A percentile compares a stretch with the other conserved stretches of the same genome.
Conservation (phyloP, 1,284 basidiomycete species). For the Tilletia indica region DNA sequence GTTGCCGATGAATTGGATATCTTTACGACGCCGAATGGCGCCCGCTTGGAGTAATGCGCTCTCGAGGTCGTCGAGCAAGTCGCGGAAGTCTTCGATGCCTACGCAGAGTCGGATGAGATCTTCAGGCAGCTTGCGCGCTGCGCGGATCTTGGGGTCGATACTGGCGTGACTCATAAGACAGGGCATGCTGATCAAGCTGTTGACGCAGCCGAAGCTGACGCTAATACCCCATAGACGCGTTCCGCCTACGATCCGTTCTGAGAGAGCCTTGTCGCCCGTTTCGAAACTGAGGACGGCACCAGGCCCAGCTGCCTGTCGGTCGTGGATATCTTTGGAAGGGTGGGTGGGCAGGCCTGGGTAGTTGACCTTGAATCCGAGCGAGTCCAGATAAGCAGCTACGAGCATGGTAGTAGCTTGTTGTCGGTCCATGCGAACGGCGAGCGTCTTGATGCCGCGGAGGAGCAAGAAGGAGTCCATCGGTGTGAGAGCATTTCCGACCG, state of each 20-base stretch:
- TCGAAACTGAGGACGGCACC: slow-evolving; percentile 94
- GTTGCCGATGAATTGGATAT: slow-evolving; percentile 61
- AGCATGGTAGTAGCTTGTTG: slow-evolving; percentile 80
- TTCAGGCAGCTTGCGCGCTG: slow-evolving; percentile 90
- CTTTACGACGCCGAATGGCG: slow-evolving; percentile 63
- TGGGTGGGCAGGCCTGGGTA: slow-evolving; percentile 87
- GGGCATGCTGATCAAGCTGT: slow-evolving; percentile 98
- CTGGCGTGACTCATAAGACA: slow-evolving; percentile 99
- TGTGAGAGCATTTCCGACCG: slow-evolving; percentile 93
- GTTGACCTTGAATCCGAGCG: slow-evolving; percentile 85
- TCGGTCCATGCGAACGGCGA: slow-evolving; percentile 92
- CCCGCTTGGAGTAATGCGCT: slow-evolving; percentile 86
- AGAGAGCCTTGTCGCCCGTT: slow-evolving; percentile 84
- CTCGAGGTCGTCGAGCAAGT: slow-evolving; percentile 92
- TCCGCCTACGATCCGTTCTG: slow-evolving; percentile 87
- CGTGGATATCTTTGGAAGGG: slow-evolving; percentile 81
- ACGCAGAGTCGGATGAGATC: slow-evolving; percentile 97
- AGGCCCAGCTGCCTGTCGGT: slow-evolving; percentile 72
- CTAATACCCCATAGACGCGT: slow-evolving; percentile 95
- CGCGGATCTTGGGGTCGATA: slow-evolving; percentile 87
- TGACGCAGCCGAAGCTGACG: slow-evolving; percentile 96
- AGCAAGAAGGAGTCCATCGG: slow-evolving; percentile 82
- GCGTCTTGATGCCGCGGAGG: slow-evolving; percentile 91
- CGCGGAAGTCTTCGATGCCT: slow-evolving; percentile 91
- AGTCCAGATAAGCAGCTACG: slow-evolving; percentile 82